Percentiles rank a stretch among this genome's conserved stretches.
Evolutionary conservation across 164 flowering plant species (phyloP).

Genomic region (Protea cynaroides): DNA sequence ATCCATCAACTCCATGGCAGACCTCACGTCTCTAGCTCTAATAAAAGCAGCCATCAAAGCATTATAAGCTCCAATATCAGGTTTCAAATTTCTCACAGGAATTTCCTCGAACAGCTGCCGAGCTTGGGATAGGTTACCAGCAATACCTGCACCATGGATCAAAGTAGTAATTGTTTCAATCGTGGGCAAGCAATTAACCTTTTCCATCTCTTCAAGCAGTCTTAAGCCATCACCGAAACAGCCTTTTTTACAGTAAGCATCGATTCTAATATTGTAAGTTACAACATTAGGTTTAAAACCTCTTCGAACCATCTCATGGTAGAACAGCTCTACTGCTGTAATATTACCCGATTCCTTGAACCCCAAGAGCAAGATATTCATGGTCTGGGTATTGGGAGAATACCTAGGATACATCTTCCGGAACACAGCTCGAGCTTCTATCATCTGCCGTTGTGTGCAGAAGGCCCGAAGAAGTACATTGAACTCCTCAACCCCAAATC

Average conservation of each 20-base stretch:
- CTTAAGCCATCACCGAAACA: conserved; percentile 54
- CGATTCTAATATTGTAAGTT: conserved; percentile 65
- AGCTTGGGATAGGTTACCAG: conserved; percentile 42
- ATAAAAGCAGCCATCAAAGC: conserved; percentile 52
- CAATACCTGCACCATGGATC: conserved; percentile 80
- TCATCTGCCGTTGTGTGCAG: conserved; percentile 63
- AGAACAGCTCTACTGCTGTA: conserved; percentile 65
- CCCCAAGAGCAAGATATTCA: conserved; percentile 75
- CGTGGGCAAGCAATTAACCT: conserved; percentile 28
- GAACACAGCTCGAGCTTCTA: conserved; percentile 66
- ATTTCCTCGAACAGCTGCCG: conserved; percentile 58
- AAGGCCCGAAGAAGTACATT: conserved; percentile 68
- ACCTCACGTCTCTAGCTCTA: conserved; percentile 36
- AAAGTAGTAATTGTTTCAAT: conserved; percentile 66
- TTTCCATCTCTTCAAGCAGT: conserved; percentile 63
- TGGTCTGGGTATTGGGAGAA: conserved; percentile 52
- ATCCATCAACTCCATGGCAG: conserved; percentile 48
- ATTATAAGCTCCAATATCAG: conserved; percentile 68
- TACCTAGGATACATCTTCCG: conserved; percentile 44
- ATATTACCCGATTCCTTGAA: conserved; percentile 66
- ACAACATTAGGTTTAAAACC: conserved; percentile 59
- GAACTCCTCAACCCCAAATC: conserved; percentile 62
- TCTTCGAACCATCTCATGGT: conserved; percentile 73
- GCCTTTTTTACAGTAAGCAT: conserved; percentile 75
- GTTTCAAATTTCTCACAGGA: conserved; percentile 28